phyloP scores from a whole-genome alignment of 2,329 filamentous ascomycete species.

The Anisogramma anomala region DNA sequence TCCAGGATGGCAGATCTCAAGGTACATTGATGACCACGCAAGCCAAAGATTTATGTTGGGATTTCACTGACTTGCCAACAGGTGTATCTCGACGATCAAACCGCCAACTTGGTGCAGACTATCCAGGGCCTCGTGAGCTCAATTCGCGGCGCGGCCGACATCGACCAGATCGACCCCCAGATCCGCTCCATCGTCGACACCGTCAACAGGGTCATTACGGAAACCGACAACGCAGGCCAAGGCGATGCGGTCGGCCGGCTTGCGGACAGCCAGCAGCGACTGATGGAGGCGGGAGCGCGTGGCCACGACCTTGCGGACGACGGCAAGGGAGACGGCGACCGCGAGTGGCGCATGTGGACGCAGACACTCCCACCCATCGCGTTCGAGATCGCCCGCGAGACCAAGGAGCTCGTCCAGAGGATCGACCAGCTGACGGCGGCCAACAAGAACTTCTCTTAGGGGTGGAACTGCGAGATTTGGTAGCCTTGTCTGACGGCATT shows the following conservation, averaged over 20 bases:
- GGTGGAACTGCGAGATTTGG: slow-evolving; percentile 14
- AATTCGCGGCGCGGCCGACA: slow-evolving; percentile 53
- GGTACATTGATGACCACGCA: no score
- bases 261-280: slow-evolving; percentile 49
- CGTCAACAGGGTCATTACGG: slow-evolving; percentile 56
- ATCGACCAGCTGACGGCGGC: slow-evolving; percentile 19
- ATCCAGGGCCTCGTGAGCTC: slow-evolving; percentile 71
- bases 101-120: slow-evolving; percentile 63
- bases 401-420: slow-evolving; percentile 54
- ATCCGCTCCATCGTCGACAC: slow-evolving; percentile 59
- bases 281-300: slow-evolving; percentile 51
- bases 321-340: slow-evolving; percentile 38
- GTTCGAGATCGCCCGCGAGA: slow-evolving; percentile 76
- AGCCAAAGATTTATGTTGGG: no score
- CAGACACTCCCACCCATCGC: slow-evolving; percentile 69
- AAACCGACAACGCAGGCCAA: slow-evolving; percentile 48
- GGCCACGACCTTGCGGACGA: slow-evolving; percentile 47
- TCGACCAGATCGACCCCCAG: slow-evolving; percentile 55
- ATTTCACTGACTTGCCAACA: no score
- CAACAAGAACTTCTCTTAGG: slow-evolving; percentile 20
- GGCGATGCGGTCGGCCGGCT: slow-evolving; percentile 46
- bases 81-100: slow-evolving; percentile 76
- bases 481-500: slow-evolving; percentile 1
- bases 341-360: slow-evolving; percentile 52
- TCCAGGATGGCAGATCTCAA: slow-evolving; percentile 40